Percentiles rank a stretch among this genome's conserved stretches.
Conservation (phyloP, 305 asterid species). For the Striga hermonthica region DNA sequence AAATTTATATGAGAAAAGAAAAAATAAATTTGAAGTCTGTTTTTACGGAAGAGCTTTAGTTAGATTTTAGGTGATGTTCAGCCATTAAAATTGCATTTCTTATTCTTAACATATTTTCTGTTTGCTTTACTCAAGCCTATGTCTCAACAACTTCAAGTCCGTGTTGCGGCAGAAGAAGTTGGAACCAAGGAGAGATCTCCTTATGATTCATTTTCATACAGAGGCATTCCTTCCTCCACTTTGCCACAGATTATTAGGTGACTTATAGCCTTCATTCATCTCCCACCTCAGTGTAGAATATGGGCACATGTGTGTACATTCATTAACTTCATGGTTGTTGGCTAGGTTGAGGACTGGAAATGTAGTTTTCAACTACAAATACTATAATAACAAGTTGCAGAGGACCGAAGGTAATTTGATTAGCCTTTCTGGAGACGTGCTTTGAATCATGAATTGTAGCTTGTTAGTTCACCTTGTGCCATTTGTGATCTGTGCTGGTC, state of each 20-base stretch:
- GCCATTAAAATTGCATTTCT: conserved; percentile 24
- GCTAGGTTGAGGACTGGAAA: conserved; percentile 97
- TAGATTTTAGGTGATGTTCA: conserved; percentile 26
- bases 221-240: conserved; percentile 64
- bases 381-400: conserved; percentile 84
- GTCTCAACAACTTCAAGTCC: conserved; percentile 72
- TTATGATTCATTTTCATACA: conserved; percentile 75
- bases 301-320: conserved; percentile 6
- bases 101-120: conserved; percentile 27
- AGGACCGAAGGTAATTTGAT: conserved; percentile 86
- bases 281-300: conserved; percentile 13
- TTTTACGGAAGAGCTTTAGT: conserved; percentile 17
- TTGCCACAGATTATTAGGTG: conserved; percentile 77
- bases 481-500: background rate
- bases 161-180: conserved; percentile 69
- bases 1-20: background rate
- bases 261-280: conserved; percentile 10
- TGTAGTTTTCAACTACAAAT: conserved; percentile 93
- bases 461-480: conserved; percentile 26
- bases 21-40: background rate
- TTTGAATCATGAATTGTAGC: conserved; percentile 2
- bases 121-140: conserved; percentile 45
- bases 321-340: conserved; percentile 28
- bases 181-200: conserved; percentile 77
- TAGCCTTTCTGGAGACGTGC: conserved; percentile 20